These are phyloP conservation scores for Laetiporus sulphureus DNA, from an alignment of 1,284 basidiomycete species.

Conservation along the genomic window DNA sequence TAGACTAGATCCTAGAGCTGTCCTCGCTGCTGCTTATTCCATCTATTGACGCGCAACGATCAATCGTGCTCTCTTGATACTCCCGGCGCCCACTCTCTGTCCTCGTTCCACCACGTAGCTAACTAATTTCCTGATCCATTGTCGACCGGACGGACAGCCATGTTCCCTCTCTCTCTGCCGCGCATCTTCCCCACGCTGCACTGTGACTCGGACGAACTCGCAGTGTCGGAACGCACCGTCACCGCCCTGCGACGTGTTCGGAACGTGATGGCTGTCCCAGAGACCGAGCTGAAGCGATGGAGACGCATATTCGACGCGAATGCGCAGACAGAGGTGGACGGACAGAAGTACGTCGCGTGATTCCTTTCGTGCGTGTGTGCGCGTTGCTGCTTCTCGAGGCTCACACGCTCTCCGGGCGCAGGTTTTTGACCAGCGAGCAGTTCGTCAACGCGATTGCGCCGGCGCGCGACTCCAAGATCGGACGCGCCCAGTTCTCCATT, in stretches of 20 bases:
- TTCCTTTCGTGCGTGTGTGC: background rate
- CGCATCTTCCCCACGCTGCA: slow-evolving; percentile 42
- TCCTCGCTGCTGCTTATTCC: no score
- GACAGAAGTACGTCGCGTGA: slow-evolving; percentile 68
- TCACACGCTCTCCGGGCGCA: slow-evolving; percentile 18
- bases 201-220: slow-evolving; percentile 33
- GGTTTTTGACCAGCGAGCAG: slow-evolving; percentile 76
- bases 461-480: slow-evolving; percentile 76
- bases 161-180: slow-evolving; percentile 26
- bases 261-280: slow-evolving; percentile 63
- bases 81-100: background rate
- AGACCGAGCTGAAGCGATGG: slow-evolving; percentile 84
- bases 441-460: slow-evolving; percentile 94
- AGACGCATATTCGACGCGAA: slow-evolving; percentile 78
- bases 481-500: slow-evolving; percentile 79
- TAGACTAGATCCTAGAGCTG: no score
- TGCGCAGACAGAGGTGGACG: slow-evolving; percentile 63
- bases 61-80: no score
- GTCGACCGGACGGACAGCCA: slow-evolving; percentile 5
- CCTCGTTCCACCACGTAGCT: no score
- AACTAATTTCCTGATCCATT: no score
- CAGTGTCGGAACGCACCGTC: slow-evolving; percentile 32
- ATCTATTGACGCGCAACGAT: no score
- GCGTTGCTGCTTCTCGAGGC: slow-evolving; percentile 1
- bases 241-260: slow-evolving; percentile 58